Base-by-base conservation (phyloP, 2,329 filamentous ascomycete species). In the Penicillium sp. region DNA sequence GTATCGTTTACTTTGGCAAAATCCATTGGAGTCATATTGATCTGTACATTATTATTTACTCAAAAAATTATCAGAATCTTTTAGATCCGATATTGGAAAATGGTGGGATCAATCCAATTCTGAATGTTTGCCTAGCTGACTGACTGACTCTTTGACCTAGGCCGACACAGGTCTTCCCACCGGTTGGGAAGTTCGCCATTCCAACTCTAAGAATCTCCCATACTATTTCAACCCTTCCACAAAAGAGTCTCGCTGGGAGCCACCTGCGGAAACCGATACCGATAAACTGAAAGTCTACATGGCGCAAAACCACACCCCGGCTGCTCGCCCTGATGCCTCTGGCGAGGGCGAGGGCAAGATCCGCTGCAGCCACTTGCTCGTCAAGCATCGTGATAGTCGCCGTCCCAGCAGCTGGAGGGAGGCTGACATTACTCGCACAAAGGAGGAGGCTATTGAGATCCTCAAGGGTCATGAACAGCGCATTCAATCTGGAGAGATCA, bases 131-230 rank as follows among this genome's bases (percentile, higher is more conserved):
- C 29, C 42, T 57, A 31, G 47, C 41, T 51, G 47, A 46, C 42
- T 57, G 27, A 42, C 41, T 51, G 47, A 46, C 43, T 31, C 50
- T 46, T 46, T 13, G 5, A 51, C 35, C 19, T 67, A 89, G 86
- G 79, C 84, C 71, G 89, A 92, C 56, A 87, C 89, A 67, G 93
- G 93, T 74, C 86, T 97, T 63, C 93, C 93, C 62, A 76, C 86
- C 50, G 86, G 87, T 75, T 97, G 93, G 93, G 94, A 97, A 80
- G 91, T 99, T 73, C 91, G 94, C 75, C 91, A 95, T 80, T 96
- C 91, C 77, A 96, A 97, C 82, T 96, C 91, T 77, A 97, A 97
- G 82, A 96, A 96, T 79, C 89, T 97, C 37, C 94, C 94, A 38
- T 99, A 99, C 83, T 99, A 97, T 82, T 97, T 97, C 88, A 95